These are phyloP conservation scores for Arthrobotrys entomopaga DNA, from an alignment of 2,329 filamentous ascomycete species.

Conservation along the genomic window DNA sequence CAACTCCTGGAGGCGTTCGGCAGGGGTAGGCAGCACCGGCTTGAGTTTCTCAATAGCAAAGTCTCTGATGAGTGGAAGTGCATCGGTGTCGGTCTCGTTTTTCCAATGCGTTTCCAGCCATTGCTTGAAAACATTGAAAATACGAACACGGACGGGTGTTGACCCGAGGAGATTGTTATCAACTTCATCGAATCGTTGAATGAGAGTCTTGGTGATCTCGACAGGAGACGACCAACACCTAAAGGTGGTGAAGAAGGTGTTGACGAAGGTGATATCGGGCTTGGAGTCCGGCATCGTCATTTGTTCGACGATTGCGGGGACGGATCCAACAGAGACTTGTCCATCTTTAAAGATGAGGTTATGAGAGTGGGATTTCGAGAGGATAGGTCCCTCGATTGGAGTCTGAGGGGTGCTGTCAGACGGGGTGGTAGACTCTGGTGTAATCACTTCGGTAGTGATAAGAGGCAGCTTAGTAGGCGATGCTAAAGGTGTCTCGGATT, in stretches of 20 bases:
- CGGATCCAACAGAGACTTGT: slow-evolving; percentile 89
- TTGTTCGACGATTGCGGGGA: slow-evolving; percentile 90
- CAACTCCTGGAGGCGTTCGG: slow-evolving; percentile 81
- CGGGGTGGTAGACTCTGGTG: slow-evolving; percentile 15
- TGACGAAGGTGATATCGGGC: slow-evolving; percentile 89
- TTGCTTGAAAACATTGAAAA: slow-evolving; percentile 96
- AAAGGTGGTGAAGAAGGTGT: slow-evolving; percentile 96
- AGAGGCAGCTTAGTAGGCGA: slow-evolving; percentile 29
- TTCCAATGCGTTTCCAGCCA: slow-evolving; percentile 98
- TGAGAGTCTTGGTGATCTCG: slow-evolving; percentile 81
- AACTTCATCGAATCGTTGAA: slow-evolving; percentile 92
- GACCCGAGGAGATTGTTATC: slow-evolving; percentile 79
- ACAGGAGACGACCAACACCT: slow-evolving; percentile 85
- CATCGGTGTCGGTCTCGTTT: slow-evolving; percentile 79
- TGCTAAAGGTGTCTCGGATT: slow-evolving; percentile 39
- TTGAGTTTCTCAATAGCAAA: slow-evolving; percentile 82
- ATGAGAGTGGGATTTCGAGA: slow-evolving; percentile 91
- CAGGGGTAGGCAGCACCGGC: slow-evolving; percentile 76
- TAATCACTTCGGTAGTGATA: slow-evolving; percentile 19
- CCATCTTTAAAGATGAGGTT: slow-evolving; percentile 96
- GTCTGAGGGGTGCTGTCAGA: slow-evolving; percentile 34
- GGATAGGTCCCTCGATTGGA: slow-evolving; percentile 56
- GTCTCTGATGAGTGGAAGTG: slow-evolving; percentile 77
- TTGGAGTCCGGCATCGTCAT: slow-evolving; percentile 92
- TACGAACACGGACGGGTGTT: slow-evolving; percentile 80